Conservation (phyloP, 192 early-diverging fungal species). For the Nowakowskiella sp. region DNA sequence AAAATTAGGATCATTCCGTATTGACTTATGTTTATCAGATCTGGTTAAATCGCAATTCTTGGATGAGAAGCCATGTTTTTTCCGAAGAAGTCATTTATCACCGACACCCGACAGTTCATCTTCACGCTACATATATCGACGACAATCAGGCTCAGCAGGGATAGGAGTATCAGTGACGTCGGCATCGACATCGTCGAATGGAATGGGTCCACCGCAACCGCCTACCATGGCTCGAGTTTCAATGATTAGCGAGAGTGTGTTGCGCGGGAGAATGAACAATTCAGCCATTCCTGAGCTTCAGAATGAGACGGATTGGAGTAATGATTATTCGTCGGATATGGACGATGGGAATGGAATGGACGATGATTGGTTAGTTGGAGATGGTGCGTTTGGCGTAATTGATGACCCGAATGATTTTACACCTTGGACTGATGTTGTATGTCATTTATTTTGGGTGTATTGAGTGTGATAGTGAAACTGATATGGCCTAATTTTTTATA, state of each 20-base stretch:
- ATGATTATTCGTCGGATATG: not conserved
- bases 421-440: conserved; percentile 29
- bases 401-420: conserved; percentile 22
- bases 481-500: conserved; percentile 31
- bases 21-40: not conserved
- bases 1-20: not conserved
- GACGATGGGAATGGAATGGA: not conserved
- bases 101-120: not conserved
- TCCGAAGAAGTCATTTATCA: not conserved
- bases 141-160: too few relatives aligned
- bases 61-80: not conserved
- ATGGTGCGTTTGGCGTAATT: not conserved
- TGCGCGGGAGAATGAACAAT: not conserved
- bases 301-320: not conserved
- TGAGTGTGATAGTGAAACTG: not conserved
- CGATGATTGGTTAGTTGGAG: not conserved
- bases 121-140: not conserved
- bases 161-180: too few relatives aligned
- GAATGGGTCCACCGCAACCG: too few relatives aligned
- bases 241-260: conserved; percentile 5
- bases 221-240: not conserved
- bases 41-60: not conserved
- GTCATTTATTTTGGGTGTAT: not conserved
- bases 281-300: not conserved
- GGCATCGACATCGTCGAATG: too few relatives aligned